Base-by-base conservation (phyloP, 768 basidiomycete genomes). In the Mrakia gelida region DNA sequence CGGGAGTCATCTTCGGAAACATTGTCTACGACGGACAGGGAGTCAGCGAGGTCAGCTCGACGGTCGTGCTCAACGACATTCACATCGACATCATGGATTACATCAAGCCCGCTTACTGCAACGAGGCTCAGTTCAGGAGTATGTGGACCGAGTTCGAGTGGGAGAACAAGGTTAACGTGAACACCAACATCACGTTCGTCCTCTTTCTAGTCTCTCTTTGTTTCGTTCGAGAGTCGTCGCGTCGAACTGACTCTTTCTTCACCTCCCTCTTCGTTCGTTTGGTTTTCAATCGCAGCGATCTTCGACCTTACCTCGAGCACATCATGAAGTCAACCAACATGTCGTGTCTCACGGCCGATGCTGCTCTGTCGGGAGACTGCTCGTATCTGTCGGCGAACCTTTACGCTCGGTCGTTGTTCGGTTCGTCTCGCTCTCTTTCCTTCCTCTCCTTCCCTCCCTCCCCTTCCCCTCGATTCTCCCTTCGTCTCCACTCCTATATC, bases 91-190 rank as follows among this genome's bases (percentile, higher is more conserved):
- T 99, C 80, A 95, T 97, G 92, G 93, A 95, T 83, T 97, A 95
- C 86, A 96, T 97, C 86, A 94, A 95, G 85, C 94, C 96, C 8
- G 94, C 94, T 11, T 92, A 92, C 82, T 97, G 95, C 85, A 96
- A 91, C 61, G 96, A 99, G 84, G 91, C 92, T 30, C 81, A 95
- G 92, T 96, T 96, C 90, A 90, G 96, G 45, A 93, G 90, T 84
- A 96, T 96, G 94, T 97, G 96, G 96, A 99, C 95, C 38, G 97
- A 98, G 85, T 99, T 99, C 82, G 96, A 99, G 84, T 99, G 96
- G 96, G 96, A 99, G 88, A 99, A 99, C 86, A 89, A 95, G 81
- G 96, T 98, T 75, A 98, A 98, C 82, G 93, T 98, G 75, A 91
- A 90, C 80, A 92, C 91, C 67, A 85, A 89, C 32, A 89, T 95